A percentile compares a stretch with the other conserved stretches of the same genome.
Evolutionary conservation across 768 basidiomycete species (phyloP).

Genomic region (Leccinum imitatum): DNA sequence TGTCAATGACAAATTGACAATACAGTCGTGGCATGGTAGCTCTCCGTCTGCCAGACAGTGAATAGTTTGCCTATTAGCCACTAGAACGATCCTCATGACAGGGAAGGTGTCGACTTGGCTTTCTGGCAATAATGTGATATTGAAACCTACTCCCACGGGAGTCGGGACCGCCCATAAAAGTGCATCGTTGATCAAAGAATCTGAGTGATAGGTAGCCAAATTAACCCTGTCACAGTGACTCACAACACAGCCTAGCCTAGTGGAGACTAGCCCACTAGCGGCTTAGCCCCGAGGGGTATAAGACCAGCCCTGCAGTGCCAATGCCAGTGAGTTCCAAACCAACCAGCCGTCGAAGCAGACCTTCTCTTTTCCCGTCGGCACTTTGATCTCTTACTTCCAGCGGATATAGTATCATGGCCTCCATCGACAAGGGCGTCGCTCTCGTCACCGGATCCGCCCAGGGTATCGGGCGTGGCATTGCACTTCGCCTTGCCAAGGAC

Average conservation of each 20-base stretch:
- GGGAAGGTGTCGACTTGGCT: too few relatives aligned
- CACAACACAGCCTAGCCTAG: neutral
- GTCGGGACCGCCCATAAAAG: neutral
- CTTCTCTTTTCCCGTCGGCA: neutral
- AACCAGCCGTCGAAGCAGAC: too few relatives aligned
- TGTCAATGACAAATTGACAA: neutral
- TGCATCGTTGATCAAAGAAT: neutral
- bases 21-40: neutral
- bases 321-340: too few relatives aligned
- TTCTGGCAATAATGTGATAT: neutral
- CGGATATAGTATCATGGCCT: neutral
- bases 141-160: neutral
- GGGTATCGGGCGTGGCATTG: slow-evolving; percentile 24
- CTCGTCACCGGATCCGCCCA: slow-evolving; percentile 31
- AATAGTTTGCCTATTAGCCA: neutral
- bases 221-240: neutral
- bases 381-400: neutral
- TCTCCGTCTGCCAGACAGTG: neutral
- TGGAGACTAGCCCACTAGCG: too few relatives aligned
- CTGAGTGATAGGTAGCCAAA: too few relatives aligned
- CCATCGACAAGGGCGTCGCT: slow-evolving; percentile 20
- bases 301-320: too few relatives aligned
- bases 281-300: neutral
- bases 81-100: too few relatives aligned
- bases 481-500: slow-evolving; percentile 16